Evolutionary conservation across 2,329 filamentous ascomycete species (phyloP).

Genomic region (Zasmidium cellare): DNA sequence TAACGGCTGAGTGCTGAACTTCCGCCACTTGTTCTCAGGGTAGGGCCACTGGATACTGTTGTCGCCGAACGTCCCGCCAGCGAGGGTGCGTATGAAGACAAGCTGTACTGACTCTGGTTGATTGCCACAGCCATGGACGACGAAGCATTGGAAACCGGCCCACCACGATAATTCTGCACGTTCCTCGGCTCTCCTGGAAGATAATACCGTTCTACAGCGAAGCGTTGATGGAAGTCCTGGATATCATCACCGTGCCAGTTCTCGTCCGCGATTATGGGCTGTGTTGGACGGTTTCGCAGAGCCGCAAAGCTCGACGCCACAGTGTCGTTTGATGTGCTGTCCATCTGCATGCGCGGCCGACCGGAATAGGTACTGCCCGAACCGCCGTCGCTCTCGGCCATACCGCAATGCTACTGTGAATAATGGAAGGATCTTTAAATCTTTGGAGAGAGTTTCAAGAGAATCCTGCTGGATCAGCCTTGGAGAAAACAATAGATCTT

Average conservation of each 20-base stretch:
- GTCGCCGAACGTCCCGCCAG: neutral
- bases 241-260: neutral
- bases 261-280: neutral
- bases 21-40: neutral
- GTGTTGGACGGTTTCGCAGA: neutral
- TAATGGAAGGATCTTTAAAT: too few relatives aligned
- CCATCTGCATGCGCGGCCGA: neutral
- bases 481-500: neutral
- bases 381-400: neutral
- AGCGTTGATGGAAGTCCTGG: slow-evolving; percentile 1
- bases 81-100: slow-evolving; percentile 8
- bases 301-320: slow-evolving; percentile 3
- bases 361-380: neutral
- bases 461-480: neutral
- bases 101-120: neutral
- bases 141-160: slow-evolving; percentile 5
- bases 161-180: neutral
- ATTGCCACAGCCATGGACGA: slow-evolving; percentile 9
- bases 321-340: neutral
- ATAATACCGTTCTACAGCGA: slow-evolving; percentile 2
- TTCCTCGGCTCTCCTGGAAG: slow-evolving; percentile 1
- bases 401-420: neutral
- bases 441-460: neutral
- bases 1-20: neutral
- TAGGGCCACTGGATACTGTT: neutral